Percentiles rank a stretch among this genome's conserved stretches.
phyloP scores from a whole-genome alignment of 139 green algal species.

The Chlamydomonas sp. region DNA sequence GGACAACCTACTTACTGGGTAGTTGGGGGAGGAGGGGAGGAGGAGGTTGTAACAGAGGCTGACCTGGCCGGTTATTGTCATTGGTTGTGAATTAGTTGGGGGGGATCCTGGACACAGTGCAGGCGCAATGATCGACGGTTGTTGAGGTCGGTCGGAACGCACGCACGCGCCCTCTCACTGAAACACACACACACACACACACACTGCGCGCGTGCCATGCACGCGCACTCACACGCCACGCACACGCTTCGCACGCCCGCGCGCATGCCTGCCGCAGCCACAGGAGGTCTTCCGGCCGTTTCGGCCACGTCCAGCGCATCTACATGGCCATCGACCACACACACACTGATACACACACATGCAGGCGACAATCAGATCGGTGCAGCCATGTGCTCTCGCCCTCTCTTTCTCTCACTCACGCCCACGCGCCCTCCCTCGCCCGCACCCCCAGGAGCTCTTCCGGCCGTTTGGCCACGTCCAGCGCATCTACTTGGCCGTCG shows the following conservation, averaged over 20 bases:
- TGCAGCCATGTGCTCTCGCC: neutral
- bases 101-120: neutral
- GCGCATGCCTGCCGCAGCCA: slow-evolving; percentile 7
- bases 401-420: neutral
- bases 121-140: too few species aligned
- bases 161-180: too few species aligned
- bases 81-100: neutral
- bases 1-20: too few species aligned
- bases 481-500: slow-evolving; percentile 91
- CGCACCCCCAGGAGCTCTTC: slow-evolving; percentile 92
- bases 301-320: slow-evolving; percentile 80
- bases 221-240: too few species aligned
- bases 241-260: too few species aligned
- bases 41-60: too few species aligned
- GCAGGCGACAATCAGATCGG: neutral
- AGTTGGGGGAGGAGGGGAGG: too few species aligned
- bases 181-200: too few species aligned
- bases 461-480: slow-evolving; percentile 85
- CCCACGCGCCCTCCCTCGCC: neutral
- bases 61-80: neutral
- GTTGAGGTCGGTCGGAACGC: too few species aligned
- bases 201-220: too few species aligned
- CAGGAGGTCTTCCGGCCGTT: slow-evolving; percentile 94
- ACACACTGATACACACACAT: neutral
- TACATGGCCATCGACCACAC: slow-evolving; percentile 90